Conservation (phyloP, 139 green algal genomes). For the Pseudopediastrum boryanum region DNA sequence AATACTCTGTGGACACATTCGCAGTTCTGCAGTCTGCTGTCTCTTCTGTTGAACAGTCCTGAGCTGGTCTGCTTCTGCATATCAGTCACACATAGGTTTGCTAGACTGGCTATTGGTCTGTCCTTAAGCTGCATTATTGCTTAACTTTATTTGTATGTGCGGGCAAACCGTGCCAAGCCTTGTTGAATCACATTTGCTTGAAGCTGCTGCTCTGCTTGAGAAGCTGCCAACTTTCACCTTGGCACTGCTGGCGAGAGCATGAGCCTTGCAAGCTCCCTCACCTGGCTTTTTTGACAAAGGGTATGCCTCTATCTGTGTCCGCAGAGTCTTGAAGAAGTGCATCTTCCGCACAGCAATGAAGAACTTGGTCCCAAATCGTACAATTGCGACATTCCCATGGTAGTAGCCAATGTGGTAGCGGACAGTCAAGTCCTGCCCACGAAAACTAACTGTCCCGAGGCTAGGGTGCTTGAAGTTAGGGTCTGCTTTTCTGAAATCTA, state of each 20-base stretch:
- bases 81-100: too few relatives aligned
- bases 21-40: too few relatives aligned
- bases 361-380: conserved; percentile 25
- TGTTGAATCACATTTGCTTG: too few relatives aligned
- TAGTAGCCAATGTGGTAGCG: conserved; percentile 38
- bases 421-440: conserved; percentile 18
- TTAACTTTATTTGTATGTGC: too few relatives aligned
- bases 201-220: too few relatives aligned
- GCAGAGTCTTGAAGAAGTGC: conserved; percentile 42
- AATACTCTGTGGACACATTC: too few relatives aligned
- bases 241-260: not conserved
- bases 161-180: too few relatives aligned
- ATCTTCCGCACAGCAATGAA: conserved; percentile 41
- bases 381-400: conserved; percentile 39
- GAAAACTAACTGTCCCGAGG: not conserved
- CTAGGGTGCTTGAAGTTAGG: conserved; percentile 15
- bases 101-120: too few relatives aligned
- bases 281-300: conserved; percentile 25
- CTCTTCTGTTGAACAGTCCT: too few relatives aligned
- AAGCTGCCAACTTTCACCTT: conserved; percentile 3
- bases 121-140: too few relatives aligned
- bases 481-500: conserved; percentile 41
- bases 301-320: conserved; percentile 17
- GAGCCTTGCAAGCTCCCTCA: not conserved
- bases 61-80: too few relatives aligned